A percentile compares a stretch with the other conserved stretches of the same genome.
Evolutionary conservation across 352 stramenopile species (phyloP).

Genomic region (Pythium coloratum): DNA sequence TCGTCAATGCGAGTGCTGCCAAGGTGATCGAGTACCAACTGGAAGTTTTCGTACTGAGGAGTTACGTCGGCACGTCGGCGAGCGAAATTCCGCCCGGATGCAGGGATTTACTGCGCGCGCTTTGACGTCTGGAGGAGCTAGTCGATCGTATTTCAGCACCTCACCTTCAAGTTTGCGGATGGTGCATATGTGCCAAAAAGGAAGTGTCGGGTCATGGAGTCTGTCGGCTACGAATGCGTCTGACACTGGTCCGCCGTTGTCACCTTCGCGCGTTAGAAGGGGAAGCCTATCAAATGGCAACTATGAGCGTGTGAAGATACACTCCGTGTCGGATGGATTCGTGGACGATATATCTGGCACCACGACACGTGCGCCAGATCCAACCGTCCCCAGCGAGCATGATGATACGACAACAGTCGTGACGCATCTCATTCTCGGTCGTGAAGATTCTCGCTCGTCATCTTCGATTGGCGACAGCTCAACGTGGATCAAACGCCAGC

Average conservation of each 20-base stretch:
- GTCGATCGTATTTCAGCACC: slow-evolving; percentile 10
- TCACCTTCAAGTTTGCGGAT: slow-evolving; percentile 31
- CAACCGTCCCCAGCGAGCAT: background rate
- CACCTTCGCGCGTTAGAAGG: slow-evolving; percentile 21
- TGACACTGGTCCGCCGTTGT: slow-evolving; percentile 10
- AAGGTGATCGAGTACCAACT: background rate
- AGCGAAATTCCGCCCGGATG: slow-evolving; percentile 3
- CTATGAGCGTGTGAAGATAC: slow-evolving; percentile 34
- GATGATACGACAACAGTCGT: slow-evolving; percentile 1
- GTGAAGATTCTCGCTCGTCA: slow-evolving; percentile 28
- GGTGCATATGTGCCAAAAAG: slow-evolving; percentile 56
- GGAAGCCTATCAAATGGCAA: slow-evolving; percentile 4
- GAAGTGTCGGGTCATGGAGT: slow-evolving; percentile 56
- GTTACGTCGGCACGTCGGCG: background rate
- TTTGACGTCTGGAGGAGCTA: slow-evolving; percentile 12
- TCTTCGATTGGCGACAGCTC: slow-evolving; percentile 10
- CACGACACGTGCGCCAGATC: background rate
- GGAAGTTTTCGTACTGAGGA: slow-evolving; percentile 2
- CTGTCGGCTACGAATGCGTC: slow-evolving; percentile 27
- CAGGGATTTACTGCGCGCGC: slow-evolving; percentile 57
- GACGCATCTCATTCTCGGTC: slow-evolving; percentile 28
- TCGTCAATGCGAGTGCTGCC: slow-evolving; percentile 62
- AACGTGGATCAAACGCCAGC: background rate
- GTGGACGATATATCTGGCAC: slow-evolving; percentile 1
- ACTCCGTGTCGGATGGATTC: slow-evolving; percentile 35